A percentile compares a stretch with the other conserved stretches of the same genome.
Evolutionary conservation across 106 monocot species (phyloP).

Genomic region (Phalaenopsis equestris): DNA sequence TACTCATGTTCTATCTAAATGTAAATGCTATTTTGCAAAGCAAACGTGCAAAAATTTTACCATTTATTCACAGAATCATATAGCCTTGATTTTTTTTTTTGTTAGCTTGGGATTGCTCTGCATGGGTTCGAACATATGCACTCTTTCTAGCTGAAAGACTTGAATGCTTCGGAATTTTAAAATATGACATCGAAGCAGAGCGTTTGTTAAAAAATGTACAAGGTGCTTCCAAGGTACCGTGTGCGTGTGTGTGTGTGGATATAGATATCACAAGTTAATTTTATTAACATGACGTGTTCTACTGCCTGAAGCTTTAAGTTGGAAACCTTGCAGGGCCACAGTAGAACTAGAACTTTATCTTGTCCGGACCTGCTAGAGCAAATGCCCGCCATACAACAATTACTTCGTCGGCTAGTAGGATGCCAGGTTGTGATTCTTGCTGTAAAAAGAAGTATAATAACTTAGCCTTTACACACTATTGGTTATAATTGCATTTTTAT

Average conservation of each 20-base stretch:
- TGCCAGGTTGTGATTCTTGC: slow-evolving; percentile 38
- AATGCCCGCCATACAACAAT: slow-evolving; percentile 69
- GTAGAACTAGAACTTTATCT: slow-evolving; percentile 62
- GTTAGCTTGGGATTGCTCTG: slow-evolving; percentile 66
- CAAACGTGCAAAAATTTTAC: neutral
- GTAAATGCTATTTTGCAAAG: neutral
- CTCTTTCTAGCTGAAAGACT: slow-evolving; percentile 57
- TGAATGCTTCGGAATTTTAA: slow-evolving; percentile 53
- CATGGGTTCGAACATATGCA: slow-evolving; percentile 61
- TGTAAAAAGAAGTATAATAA: neutral
- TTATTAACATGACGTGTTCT: neutral
- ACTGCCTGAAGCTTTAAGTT: neutral
- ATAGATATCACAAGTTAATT: slow-evolving; percentile 4
- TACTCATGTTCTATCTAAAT: neutral
- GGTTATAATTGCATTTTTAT: no score
- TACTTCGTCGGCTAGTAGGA: slow-evolving; percentile 60
- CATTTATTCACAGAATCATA: neutral
- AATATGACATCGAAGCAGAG: slow-evolving; percentile 72
- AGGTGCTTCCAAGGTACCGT: slow-evolving; percentile 21
- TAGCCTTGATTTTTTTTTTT: neutral
- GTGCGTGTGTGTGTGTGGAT: no score
- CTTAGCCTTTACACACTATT: neutral
- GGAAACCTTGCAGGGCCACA: slow-evolving; percentile 38
- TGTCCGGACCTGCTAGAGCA: slow-evolving; percentile 65
- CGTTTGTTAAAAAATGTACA: slow-evolving; percentile 31